A percentile compares a stretch with the other conserved stretches of the same genome.
Evolutionary conservation across 2,329 filamentous ascomycete genomes (phyloP).

Genomic region (Trichoderma sp.): DNA sequence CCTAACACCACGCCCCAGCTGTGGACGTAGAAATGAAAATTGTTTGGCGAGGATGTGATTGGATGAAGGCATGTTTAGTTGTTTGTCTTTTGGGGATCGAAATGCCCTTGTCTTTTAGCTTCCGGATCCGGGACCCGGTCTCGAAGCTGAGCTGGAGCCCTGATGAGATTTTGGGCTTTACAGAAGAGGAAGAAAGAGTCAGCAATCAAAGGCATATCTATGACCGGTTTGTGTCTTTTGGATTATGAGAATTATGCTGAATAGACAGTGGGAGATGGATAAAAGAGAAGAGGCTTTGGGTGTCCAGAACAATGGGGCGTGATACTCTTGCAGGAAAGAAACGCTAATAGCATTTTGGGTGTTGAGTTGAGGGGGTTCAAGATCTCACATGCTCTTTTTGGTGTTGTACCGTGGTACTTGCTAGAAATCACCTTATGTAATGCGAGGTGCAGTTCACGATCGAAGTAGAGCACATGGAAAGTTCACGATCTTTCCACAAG

Average conservation of each 20-base stretch:
- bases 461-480: not conserved
- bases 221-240: not conserved
- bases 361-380: not conserved
- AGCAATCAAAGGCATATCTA: not conserved
- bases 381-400: not conserved
- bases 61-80: not conserved
- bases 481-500: not conserved
- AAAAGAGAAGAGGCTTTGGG: not conserved
- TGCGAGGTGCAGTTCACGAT: not conserved
- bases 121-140: not conserved
- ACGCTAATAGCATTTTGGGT: not conserved
- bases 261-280: not conserved
- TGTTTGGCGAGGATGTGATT: conserved; percentile 9
- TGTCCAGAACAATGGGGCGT: not conserved
- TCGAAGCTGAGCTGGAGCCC: not conserved
- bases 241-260: not conserved
- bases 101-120: not conserved
- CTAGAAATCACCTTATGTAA: not conserved
- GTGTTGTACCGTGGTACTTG: not conserved
- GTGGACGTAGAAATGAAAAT: conserved; percentile 9
- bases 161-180: not conserved
- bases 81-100: not conserved
- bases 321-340: not conserved
- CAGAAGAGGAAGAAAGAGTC: not conserved
- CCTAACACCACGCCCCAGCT: conserved; percentile 14